Percentiles rank a stretch among this genome's conserved stretches.
Conservation (phyloP, 2,329 filamentous ascomycete genomes). For the Xylariaceae sp. region DNA sequence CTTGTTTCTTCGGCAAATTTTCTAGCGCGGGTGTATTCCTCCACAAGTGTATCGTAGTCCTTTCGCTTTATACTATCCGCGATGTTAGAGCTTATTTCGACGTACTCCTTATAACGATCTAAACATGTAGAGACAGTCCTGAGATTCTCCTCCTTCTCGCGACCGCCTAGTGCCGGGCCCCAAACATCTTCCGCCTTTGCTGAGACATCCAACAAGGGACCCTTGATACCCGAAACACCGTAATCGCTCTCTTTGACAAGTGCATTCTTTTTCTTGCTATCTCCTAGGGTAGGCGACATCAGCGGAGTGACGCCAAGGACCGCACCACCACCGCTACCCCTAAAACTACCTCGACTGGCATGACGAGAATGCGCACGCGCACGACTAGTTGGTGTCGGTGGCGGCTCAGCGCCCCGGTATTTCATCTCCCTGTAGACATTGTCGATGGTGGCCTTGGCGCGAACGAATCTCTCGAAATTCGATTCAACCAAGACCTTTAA, state of each 20-base stretch:
- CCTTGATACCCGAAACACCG: conserved; percentile 86
- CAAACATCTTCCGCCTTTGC: conserved; percentile 97
- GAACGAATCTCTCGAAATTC: conserved; percentile 98
- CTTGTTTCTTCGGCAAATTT: conserved; percentile 81
- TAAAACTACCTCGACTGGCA: conserved; percentile 70
- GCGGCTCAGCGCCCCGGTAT: conserved; percentile 66
- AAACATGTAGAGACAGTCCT: conserved; percentile 79
- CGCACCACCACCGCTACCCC: conserved; percentile 55
- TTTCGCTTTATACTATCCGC: conserved; percentile 87
- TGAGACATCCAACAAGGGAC: conserved; percentile 84
- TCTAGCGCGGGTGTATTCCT: conserved; percentile 85
- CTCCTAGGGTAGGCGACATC: conserved; percentile 49
- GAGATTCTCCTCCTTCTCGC: conserved; percentile 87
- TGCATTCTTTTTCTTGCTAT: conserved; percentile 83
- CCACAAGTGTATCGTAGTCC: conserved; percentile 86
- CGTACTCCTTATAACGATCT: conserved; percentile 79
- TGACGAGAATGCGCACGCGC: conserved; percentile 66
- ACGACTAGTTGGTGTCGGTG: conserved; percentile 45
- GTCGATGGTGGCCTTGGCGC: conserved; percentile 96
- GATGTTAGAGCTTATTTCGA: conserved; percentile 80
- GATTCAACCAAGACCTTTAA: conserved; percentile 95
- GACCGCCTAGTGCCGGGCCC: conserved; percentile 90
- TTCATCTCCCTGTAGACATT: conserved; percentile 99
- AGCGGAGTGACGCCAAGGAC: conserved; percentile 49
- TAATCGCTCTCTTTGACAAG: conserved; percentile 92